Evolutionary conservation across 306 rosid genomes (phyloP).

Genomic region (Acacia melanoxylon): DNA sequence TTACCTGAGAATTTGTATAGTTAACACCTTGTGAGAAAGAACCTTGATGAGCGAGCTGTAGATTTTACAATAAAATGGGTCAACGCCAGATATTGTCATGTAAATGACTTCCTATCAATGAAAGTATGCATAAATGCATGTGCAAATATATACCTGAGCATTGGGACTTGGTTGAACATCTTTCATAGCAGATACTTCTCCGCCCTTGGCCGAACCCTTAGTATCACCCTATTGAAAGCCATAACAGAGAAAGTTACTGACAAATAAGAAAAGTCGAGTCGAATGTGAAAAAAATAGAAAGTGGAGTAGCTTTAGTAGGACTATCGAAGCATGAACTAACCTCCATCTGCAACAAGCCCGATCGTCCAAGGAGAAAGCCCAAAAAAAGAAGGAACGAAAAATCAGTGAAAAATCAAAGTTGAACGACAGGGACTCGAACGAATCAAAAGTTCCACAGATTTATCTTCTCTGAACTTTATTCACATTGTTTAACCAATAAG

Average conservation of each 20-base stretch:
- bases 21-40: conserved; percentile 74
- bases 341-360: conserved; percentile 78
- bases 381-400: conserved; percentile 2
- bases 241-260: background rate
- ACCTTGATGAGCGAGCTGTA: conserved; percentile 72
- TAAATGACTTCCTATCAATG: conserved; percentile 3
- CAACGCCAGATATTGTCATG: conserved; percentile 17
- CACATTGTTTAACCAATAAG: background rate
- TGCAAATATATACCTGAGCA: conserved; percentile 61
- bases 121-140: background rate
- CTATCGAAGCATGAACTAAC: conserved; percentile 45
- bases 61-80: conserved; percentile 14
- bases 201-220: conserved; percentile 85
- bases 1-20: conserved; percentile 82
- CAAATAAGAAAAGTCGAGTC: background rate
- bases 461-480: background rate
- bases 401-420: conserved; percentile 29
- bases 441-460: conserved; percentile 13
- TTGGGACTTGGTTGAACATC: conserved; percentile 67
- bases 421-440: background rate
- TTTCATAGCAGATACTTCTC: conserved; percentile 75
- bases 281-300: conserved; percentile 7
- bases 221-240: conserved; percentile 75
- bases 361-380: conserved; percentile 32
- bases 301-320: background rate